phyloP scores from a whole-genome alignment of 2,329 filamentous ascomycete species.

The Dichotomopilus funicola region DNA sequence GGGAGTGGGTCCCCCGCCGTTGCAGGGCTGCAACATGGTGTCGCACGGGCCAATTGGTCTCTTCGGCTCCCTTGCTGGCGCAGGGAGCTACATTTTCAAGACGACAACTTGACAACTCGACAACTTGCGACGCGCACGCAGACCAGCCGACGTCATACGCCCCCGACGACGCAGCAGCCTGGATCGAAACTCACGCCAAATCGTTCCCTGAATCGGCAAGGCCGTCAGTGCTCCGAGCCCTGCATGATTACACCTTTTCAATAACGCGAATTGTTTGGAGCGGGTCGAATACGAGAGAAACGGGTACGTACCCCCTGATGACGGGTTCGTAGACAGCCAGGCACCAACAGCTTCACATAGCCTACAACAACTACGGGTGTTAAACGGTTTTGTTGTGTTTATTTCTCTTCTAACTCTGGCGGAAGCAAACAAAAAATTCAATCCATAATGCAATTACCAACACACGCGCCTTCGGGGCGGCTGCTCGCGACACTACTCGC shows the following conservation, averaged over 20 bases:
- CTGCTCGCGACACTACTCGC: conserved; percentile 45
- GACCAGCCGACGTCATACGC: not conserved
- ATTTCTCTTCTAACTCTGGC: not conserved
- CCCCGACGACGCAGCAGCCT: not conserved
- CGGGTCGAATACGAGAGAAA: conserved; percentile 1
- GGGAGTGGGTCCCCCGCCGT: not conserved
- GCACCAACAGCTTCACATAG: too few relatives aligned
- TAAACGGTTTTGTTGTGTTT: not conserved
- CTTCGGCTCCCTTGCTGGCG: not conserved
- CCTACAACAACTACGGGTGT: too few relatives aligned
- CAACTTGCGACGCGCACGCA: not conserved
- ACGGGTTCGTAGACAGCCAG: not conserved
- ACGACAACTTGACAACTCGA: conserved; percentile 7
- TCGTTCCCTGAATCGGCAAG: not conserved
- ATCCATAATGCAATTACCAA: conserved; percentile 39
- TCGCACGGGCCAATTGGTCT: conserved; percentile 2
- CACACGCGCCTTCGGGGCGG: conserved; percentile 41
- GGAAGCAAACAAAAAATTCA: not conserved
- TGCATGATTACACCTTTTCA: conserved; percentile 9
- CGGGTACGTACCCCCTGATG: not conserved
- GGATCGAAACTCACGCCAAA: not conserved
- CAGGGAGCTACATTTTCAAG: not conserved
- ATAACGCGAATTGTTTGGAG: conserved; percentile 12
- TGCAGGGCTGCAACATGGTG: not conserved
- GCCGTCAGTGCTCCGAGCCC: not conserved